Evolutionary conservation across 176 grass and related monocot species (phyloP).

Genomic region (Triticum urartu): DNA sequence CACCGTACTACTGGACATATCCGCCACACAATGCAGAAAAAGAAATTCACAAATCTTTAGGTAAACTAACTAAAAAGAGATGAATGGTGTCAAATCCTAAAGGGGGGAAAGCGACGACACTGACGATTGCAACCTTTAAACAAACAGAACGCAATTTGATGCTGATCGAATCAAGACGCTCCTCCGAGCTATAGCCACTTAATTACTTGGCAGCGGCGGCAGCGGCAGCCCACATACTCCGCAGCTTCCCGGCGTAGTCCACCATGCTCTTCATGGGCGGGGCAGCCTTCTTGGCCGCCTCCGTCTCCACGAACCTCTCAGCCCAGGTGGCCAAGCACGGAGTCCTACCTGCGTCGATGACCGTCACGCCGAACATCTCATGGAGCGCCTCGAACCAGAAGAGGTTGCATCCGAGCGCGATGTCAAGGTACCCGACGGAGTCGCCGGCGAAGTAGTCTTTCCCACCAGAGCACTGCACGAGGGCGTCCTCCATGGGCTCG

Average conservation of each 20-base stretch:
- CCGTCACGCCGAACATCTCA: background rate
- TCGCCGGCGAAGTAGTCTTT: background rate
- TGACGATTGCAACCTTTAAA: too few species aligned
- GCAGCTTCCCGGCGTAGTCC: background rate
- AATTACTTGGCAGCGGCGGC: background rate
- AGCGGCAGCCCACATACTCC: background rate
- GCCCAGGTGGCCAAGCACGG: background rate
- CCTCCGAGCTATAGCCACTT: too few species aligned
- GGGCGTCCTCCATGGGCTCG: background rate
- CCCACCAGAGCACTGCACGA: background rate
- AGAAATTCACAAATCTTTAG: too few species aligned
- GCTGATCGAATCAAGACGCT: too few species aligned
- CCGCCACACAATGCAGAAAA: too few species aligned
- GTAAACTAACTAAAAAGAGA: too few species aligned
- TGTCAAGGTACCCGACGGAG: background rate
- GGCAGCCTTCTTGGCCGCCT: background rate
- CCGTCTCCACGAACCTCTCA: background rate
- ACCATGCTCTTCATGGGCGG: background rate
- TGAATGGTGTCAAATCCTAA: too few species aligned
- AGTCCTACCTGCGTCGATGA: background rate
- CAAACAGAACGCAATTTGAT: too few species aligned
- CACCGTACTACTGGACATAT: too few species aligned
- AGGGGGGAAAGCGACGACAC: too few species aligned
- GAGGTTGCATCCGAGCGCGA: background rate
- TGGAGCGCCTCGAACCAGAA: background rate